Evolutionary conservation across 2,329 filamentous ascomycete genomes (phyloP), one percentile per base, ranked within the genome.

Genomic region (Penicillium janthinellum): DNA sequence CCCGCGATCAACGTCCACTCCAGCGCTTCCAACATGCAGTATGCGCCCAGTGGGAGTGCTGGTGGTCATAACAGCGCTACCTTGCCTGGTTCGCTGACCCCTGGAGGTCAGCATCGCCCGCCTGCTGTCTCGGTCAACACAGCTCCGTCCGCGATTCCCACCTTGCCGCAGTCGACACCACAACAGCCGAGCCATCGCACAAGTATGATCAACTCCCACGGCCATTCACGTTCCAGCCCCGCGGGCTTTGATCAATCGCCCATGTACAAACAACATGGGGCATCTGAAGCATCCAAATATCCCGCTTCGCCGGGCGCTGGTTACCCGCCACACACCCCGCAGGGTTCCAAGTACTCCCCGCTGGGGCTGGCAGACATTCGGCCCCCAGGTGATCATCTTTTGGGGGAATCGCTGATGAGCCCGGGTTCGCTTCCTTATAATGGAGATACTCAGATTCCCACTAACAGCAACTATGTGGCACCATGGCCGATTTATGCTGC

Each of bases 401-500:
- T 95, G 71, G 88, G 88, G 17, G 92, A 96, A 66, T 86, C 87
- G 52, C 80, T 85, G 14, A 82, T 87, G 44, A 88, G 88, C 35
- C 81, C 83, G 2, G 81, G 80, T 47, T 75, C 77, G 76, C 82
- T 76, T 66, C 83, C 85, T 54, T 89, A 89, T 72, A 90, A 92
- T 70, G 82, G 87, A 54, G 85, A 86, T 85, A 86, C 72, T 74
- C 86, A 63, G 81, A 86, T 77, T 75, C 89, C 73, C 77, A 90
- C 73, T 5, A 96, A 94, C 64, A 96, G 92, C 82, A 97, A 94
- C 75, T 96, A 97, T 73, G 80, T 96, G 64, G 92, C 94, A 4
- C 93, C 94, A 0, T 99, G 95, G 92, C 90, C 92, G 14, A 88
- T 96, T 57, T 99, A 98, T 75, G 94, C 95, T 12, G 94, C 96